A percentile compares a stretch with the other conserved stretches of the same genome.
Conservation (phyloP, 2,329 filamentous ascomycete genomes). For the Taxawa tesnikishii region DNA sequence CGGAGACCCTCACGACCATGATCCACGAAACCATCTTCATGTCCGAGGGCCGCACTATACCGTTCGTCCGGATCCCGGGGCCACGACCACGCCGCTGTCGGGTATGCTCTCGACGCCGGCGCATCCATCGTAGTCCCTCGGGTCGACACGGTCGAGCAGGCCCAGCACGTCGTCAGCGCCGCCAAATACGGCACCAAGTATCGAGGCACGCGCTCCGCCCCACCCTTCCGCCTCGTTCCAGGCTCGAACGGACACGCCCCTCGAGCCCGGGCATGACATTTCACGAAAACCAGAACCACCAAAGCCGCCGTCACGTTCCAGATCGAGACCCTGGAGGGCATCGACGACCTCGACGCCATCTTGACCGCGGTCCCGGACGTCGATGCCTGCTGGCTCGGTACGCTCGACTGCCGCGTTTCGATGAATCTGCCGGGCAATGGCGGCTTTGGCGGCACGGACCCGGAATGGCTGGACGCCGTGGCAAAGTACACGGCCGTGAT, state of each 20-base stretch:
- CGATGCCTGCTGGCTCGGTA: slow-evolving; percentile 36
- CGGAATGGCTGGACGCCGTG: slow-evolving; percentile 28
- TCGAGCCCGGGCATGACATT: slow-evolving; percentile 22
- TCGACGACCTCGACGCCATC: slow-evolving; percentile 38
- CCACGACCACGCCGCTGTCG: slow-evolving; percentile 35
- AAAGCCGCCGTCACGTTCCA: slow-evolving; percentile 39
- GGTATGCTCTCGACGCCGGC: slow-evolving; percentile 36
- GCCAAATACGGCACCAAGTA: slow-evolving; percentile 31
- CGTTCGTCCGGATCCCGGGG: slow-evolving; percentile 35
- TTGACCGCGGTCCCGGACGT: slow-evolving; percentile 34
- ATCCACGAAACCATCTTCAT: slow-evolving; percentile 20
- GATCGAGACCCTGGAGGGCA: slow-evolving; percentile 30
- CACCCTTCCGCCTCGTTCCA: slow-evolving; percentile 30
- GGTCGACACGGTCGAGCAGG: slow-evolving; percentile 36
- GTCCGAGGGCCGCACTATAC: slow-evolving; percentile 32
- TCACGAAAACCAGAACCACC: slow-evolving; percentile 30
- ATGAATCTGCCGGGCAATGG: slow-evolving; percentile 28
- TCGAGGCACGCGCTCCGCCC: slow-evolving; percentile 32
- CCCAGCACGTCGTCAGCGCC: slow-evolving; percentile 29
- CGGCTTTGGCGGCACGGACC: slow-evolving; percentile 21
- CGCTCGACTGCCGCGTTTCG: slow-evolving; percentile 30
- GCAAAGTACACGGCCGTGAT: slow-evolving; percentile 26
- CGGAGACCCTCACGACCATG: slow-evolving; percentile 38
- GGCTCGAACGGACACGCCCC: slow-evolving; percentile 27
- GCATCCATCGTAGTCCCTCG: slow-evolving; percentile 36